Evolutionary conservation across 257 asterid genomes (phyloP).

Genomic region (Capsicum baccatum): DNA sequence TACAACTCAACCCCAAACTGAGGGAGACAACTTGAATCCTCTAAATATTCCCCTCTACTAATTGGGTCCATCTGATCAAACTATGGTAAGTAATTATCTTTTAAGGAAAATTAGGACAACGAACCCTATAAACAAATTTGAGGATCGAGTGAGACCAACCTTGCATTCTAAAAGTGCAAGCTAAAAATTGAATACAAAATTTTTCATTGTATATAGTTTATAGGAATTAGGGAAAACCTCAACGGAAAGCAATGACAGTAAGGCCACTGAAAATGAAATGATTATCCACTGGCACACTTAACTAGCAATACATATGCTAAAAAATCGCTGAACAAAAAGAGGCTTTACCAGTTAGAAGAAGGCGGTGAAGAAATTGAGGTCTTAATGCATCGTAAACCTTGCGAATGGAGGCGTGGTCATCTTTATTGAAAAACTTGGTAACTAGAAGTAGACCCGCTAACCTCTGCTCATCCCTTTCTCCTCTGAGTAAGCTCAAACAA

Average conservation of each 20-base stretch:
- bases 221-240: background rate
- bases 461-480: constrained; percentile 79
- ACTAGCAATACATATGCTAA: background rate
- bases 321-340: background rate
- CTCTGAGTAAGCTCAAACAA: constrained; percentile 65
- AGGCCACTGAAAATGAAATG: constrained; percentile 3
- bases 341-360: constrained; percentile 65
- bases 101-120: background rate
- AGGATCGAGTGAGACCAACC: background rate
- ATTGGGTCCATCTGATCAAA: background rate
- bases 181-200: background rate
- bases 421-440: constrained; percentile 70
- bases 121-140: background rate
- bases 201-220: background rate
- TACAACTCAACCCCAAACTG: background rate
- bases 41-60: background rate
- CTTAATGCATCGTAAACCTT: constrained; percentile 69
- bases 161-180: background rate
- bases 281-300: background rate
- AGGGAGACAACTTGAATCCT: background rate
- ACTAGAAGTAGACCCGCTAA: constrained; percentile 81
- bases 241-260: background rate
- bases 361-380: constrained; percentile 74
- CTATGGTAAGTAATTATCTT: background rate
- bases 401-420: constrained; percentile 64